Percentiles rank a stretch among this genome's conserved stretches.
Conservation (phyloP, 495 filamentous ascomycete genomes). For the Penicillium coprophilum region DNA sequence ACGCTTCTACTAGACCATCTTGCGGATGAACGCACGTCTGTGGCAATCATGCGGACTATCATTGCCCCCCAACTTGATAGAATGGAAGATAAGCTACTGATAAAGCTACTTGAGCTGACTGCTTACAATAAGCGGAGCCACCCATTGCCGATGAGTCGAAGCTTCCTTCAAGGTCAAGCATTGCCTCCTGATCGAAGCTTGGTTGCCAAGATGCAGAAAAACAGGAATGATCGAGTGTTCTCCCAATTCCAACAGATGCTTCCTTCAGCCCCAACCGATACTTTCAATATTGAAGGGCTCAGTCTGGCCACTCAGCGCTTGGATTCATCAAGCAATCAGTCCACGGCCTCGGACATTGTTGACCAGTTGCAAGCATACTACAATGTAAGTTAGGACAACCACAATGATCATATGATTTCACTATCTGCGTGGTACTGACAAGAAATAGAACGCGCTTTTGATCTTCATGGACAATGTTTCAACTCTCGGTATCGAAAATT, state of each 20-base stretch:
- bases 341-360: conserved; percentile 26
- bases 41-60: conserved; percentile 24
- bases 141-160: conserved; percentile 44
- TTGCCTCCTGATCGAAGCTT: conserved; percentile 45
- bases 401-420: neutral
- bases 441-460: conserved; percentile 54
- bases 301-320: conserved; percentile 2
- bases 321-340: conserved; percentile 14
- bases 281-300: conserved; percentile 1
- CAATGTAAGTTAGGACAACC: conserved; percentile 26
- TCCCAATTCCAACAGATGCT: neutral
- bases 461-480: conserved; percentile 63
- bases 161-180: conserved; percentile 44
- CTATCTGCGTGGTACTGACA: neutral
- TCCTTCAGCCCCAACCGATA: neutral
- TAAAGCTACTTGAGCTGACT: conserved; percentile 46
- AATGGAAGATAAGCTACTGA: conserved; percentile 32
- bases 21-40: conserved; percentile 32
- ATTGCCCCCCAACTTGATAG: conserved; percentile 28
- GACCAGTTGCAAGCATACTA: conserved; percentile 41
- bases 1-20: conserved; percentile 28
- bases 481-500: conserved; percentile 58
- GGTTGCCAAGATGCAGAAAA: conserved; percentile 30
- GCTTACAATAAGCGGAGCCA: conserved; percentile 41
- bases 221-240: conserved; percentile 23